Percentiles rank a stretch among this genome's conserved stretches.
phyloP scores from a whole-genome alignment of 768 basidiomycete genomes.

The Xerocomus potaroensis region DNA sequence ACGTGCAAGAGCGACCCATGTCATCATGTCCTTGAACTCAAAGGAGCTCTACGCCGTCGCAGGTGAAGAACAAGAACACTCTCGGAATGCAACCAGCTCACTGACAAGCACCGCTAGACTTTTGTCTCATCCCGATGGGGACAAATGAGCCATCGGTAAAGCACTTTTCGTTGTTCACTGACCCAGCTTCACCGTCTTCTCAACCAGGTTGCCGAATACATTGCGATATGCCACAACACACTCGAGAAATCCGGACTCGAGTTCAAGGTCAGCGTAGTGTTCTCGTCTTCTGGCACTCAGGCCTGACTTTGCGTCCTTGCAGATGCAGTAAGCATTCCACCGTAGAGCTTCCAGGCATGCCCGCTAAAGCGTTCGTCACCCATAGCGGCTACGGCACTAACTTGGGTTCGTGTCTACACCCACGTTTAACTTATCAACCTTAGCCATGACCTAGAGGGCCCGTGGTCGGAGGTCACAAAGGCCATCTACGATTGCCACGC shows the following conservation, averaged over 20 bases:
- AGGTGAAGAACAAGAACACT: conserved; percentile 37
- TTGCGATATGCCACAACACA: conserved; percentile 79
- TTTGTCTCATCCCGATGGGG: conserved; percentile 86
- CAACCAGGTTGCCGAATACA: conserved; percentile 64
- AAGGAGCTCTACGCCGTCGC: conserved; percentile 75
- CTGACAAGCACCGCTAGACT: conserved; percentile 48
- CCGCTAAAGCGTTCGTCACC: conserved; percentile 5
- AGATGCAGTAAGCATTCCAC: conserved; percentile 37
- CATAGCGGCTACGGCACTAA: conserved; percentile 89
- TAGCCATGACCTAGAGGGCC: conserved; percentile 51
- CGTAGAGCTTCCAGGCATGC: conserved; percentile 32
- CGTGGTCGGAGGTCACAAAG: conserved; percentile 78
- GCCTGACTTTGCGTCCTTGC: neutral
- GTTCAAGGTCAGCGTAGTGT: conserved; percentile 56
- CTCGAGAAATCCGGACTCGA: conserved; percentile 79
- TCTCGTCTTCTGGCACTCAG: neutral
- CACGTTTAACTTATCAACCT: neutral
- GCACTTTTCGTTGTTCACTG: conserved; percentile 14
- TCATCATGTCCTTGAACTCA: conserved; percentile 18
- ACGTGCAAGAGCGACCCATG: too few relatives aligned
- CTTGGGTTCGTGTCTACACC: conserved; percentile 44
- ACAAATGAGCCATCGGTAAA: conserved; percentile 65
- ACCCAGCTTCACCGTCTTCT: neutral
- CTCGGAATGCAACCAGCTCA: neutral
- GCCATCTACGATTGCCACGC: conserved; percentile 91